Base-by-base conservation (phyloP, 2,329 filamentous ascomycete species). In the Trichoderma harzianum region DNA sequence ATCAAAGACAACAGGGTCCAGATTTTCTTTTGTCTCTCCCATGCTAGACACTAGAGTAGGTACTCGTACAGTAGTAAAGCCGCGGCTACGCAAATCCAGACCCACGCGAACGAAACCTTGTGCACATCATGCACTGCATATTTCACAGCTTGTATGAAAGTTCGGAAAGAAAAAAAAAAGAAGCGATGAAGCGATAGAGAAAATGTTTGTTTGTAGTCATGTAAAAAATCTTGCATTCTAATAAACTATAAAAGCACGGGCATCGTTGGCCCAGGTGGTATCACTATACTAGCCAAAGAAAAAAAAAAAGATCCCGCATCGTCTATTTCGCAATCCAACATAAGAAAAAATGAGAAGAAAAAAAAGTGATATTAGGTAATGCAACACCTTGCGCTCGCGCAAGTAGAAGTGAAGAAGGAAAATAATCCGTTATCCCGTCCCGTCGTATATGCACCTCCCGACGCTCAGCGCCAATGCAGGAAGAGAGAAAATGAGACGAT, bases 361-460 rank as follows among this genome's bases (percentile, higher is more conserved):
- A 71, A 75, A 72, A 72, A 58, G 36, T 60, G 24, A 21, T 69
- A 73, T 67, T 72, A 73, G 70, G 39, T 67, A 71, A 68, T 67
- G 43, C 43, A 68, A 39, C 28, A 43, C 16, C 39, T 34, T 63
- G 70, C 70, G 70, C 63, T 21, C 43, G 70, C 70, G 63, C 70
- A 67, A 71, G 21, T n/a, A 53, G 62, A 34, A 66, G 53, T 21
- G 32, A 66, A 57, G 11, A 30, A 34, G 14, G 43, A 57, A 67
- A 39, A 53, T 16, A 36, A 55, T 24, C 65, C 53, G n/a, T 60
- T 69, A 51, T 43, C 53, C 65, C 53, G 26, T 28, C 26, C 55
- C 60, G 53, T 70, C 60, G 60, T 70, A 70, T 64, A 55, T 70
- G 68, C 57, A 64, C 30, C 64, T 36, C 39, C 36, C 57, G 61